Conservation (phyloP, 257 asterid species). For the Handroanthus guayacan region DNA sequence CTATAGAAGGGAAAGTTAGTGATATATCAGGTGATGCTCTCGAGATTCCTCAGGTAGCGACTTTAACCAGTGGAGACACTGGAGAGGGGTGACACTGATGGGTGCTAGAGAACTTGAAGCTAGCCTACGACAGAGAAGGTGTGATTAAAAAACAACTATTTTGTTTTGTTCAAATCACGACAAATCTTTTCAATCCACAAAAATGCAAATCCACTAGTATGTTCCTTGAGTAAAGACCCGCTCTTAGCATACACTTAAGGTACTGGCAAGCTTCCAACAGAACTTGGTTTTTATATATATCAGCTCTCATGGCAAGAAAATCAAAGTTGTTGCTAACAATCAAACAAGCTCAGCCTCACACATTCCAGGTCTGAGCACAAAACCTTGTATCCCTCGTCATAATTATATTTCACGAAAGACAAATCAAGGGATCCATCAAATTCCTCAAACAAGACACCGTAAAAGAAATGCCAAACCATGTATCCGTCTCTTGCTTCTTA, state of each 20-base stretch:
- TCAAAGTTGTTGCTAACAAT: neutral
- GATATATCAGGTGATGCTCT: too few species aligned
- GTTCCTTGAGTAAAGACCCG: too few species aligned
- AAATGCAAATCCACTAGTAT: too few species aligned
- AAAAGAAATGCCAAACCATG: neutral
- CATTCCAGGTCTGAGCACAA: neutral
- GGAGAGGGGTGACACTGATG: neutral
- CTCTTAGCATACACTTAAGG: too few species aligned
- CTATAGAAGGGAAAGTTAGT: neutral
- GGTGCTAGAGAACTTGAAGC: neutral
- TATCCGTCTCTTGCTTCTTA: neutral
- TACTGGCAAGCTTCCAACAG: too few species aligned
- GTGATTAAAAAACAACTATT: too few species aligned
- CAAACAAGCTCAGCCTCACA: neutral
- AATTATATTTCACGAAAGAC: neutral
- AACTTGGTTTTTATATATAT: neutral
- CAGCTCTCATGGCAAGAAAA: neutral
- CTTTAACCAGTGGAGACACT: neutral
- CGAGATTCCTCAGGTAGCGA: neutral
- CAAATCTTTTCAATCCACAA: too few species aligned
- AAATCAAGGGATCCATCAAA: neutral
- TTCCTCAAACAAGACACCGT: slow-evolving; percentile 7
- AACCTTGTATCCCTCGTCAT: slow-evolving; percentile 13
- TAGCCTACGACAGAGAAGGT: neutral
- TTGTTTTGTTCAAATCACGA: too few species aligned